Conservation (phyloP, 1,284 basidiomycete genomes). For the Wolfiporia cocos region DNA sequence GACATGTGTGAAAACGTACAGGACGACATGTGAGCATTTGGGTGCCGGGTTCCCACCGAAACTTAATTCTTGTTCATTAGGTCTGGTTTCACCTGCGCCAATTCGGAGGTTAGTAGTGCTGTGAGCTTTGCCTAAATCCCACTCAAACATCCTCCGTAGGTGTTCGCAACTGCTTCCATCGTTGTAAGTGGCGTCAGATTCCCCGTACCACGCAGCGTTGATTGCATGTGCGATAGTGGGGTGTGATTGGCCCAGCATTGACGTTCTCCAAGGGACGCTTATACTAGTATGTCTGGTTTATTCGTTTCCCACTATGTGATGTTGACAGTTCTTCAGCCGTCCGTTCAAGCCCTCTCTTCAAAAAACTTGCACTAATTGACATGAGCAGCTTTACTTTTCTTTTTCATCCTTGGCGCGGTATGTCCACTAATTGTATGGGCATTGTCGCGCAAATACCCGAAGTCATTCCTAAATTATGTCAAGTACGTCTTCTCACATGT, state of each 20-base stretch:
- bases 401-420: slow-evolving; percentile 43
- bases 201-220: too few species aligned
- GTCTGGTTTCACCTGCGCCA: too few species aligned
- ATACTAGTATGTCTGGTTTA: slow-evolving; percentile 26
- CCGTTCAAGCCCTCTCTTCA: too few species aligned
- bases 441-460: slow-evolving; percentile 28
- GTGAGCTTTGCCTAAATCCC: too few species aligned
- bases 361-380: too few species aligned
- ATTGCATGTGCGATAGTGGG: too few species aligned
- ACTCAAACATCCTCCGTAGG: slow-evolving; percentile 15
- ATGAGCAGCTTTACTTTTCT: slow-evolving; percentile 34
- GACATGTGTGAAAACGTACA: slow-evolving; percentile 44
- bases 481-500: slow-evolving; percentile 30
- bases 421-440: slow-evolving; percentile 35
- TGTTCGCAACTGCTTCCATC: slow-evolving; percentile 26
- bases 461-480: slow-evolving; percentile 36
- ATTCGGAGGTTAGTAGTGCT: too few species aligned
- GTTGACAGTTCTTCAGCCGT: slow-evolving; percentile 5
- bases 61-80: background rate
- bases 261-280: slow-evolving; percentile 36
- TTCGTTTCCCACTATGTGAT: background rate
- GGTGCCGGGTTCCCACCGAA: background rate
- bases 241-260: slow-evolving; percentile 33
- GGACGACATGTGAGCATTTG: slow-evolving; percentile 27
- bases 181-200: too few species aligned